phyloP scores from a whole-genome alignment of 805 yeast species.

The Wickerhamiella kurtzmanii region DNA sequence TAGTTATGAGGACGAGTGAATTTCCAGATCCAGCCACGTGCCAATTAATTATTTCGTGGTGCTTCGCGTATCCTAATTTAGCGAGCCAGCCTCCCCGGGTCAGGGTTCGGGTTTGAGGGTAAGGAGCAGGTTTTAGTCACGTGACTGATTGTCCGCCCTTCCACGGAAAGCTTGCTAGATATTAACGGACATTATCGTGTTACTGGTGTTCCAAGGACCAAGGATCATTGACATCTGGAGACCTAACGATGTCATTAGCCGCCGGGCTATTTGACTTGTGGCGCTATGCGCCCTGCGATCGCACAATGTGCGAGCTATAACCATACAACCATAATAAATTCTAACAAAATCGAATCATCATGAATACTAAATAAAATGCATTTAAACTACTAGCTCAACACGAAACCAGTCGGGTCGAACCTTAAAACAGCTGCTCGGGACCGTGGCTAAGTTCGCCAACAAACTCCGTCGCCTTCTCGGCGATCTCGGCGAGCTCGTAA shows the following conservation, averaged over 20 bases:
- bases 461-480: slow-evolving; percentile 1
- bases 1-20: neutral
- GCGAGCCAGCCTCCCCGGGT: neutral
- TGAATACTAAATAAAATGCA: neutral
- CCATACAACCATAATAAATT: too few species aligned
- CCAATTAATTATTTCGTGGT: neutral
- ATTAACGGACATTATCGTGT: neutral
- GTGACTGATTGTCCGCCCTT: too few species aligned
- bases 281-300: neutral
- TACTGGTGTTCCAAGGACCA: neutral
- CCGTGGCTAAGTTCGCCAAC: neutral
- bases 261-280: neutral
- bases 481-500: neutral
- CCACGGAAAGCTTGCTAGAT: neutral
- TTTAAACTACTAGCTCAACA: neutral
- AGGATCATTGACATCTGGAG: neutral
- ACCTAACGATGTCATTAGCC: neutral
- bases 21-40: neutral
- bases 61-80: neutral
- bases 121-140: neutral
- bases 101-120: neutral
- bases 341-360: too few species aligned
- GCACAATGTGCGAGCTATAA: too few species aligned
- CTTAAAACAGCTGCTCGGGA: neutral
- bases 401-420: neutral